Conservation (phyloP, 768 basidiomycete species). For the Suillus alpinus region DNA sequence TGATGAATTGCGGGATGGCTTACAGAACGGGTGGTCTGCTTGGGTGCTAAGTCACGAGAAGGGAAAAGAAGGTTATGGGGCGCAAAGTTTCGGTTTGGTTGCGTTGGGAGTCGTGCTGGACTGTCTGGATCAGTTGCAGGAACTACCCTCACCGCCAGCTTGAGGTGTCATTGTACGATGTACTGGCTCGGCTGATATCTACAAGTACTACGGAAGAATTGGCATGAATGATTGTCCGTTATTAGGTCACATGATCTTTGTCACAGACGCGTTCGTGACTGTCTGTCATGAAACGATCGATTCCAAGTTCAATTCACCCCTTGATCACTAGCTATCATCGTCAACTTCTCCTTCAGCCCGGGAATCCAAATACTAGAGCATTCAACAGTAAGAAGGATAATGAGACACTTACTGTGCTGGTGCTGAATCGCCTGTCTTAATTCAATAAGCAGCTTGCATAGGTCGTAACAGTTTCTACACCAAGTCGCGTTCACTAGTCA, state of each 20-base stretch:
- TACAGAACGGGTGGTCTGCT: slow-evolving; percentile 60
- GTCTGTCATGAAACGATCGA: no score
- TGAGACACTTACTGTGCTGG: no score
- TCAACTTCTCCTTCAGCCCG: background rate
- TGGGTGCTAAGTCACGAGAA: slow-evolving; percentile 56
- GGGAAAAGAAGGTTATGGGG: slow-evolving; percentile 40
- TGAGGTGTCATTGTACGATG: background rate
- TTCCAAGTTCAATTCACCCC: no score
- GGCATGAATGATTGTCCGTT: background rate
- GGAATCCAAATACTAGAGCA: background rate
- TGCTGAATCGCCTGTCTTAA: background rate
- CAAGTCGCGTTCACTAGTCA: background rate
- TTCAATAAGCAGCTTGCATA: background rate
- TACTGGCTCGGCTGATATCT: background rate
- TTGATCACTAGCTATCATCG: no score
- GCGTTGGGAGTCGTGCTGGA: slow-evolving; percentile 59
- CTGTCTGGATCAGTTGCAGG: slow-evolving; percentile 43
- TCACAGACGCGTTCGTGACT: no score
- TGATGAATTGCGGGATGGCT: slow-evolving; percentile 33
- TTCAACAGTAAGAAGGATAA: background rate
- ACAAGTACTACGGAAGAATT: background rate
- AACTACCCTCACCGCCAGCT: background rate
- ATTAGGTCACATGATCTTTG: background rate
- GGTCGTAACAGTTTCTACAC: background rate
- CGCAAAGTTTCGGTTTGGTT: slow-evolving; percentile 67